Percentiles rank a stretch among this genome's conserved stretches.
These are phyloP conservation scores for Fusarium pseudonygamai DNA, from an alignment of 2,329 filamentous ascomycete genomes.

Conservation along the genomic window DNA sequence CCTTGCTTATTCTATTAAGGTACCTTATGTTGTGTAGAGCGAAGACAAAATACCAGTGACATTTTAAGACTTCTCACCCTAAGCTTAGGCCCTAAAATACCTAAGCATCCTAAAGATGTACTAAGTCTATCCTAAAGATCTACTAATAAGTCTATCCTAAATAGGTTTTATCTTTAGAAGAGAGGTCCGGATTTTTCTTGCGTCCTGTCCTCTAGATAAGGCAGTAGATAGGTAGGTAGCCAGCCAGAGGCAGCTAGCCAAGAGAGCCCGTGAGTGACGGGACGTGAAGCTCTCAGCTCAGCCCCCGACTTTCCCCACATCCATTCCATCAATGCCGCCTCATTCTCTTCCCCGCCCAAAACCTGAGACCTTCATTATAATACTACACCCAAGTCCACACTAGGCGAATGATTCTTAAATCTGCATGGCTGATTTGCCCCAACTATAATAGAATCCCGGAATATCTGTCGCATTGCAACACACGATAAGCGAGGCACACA, in stretches of 20 bases:
- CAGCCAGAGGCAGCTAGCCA: slow-evolving; percentile 22
- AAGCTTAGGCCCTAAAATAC: neutral
- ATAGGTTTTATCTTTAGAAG: neutral
- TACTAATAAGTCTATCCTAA: neutral
- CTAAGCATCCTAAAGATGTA: neutral
- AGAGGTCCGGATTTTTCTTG: neutral
- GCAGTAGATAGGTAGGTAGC: neutral
- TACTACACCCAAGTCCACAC: neutral
- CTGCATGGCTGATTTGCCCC: neutral
- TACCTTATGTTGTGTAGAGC: too few relatives aligned
- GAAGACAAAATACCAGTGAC: too few relatives aligned
- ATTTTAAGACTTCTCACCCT: neutral
- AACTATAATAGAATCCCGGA: neutral
- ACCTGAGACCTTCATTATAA: slow-evolving; percentile 13
- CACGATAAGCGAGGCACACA: neutral
- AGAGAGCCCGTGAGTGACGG: neutral
- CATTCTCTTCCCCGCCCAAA: slow-evolving; percentile 36
- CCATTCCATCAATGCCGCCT: slow-evolving; percentile 27
- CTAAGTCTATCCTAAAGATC: neutral
- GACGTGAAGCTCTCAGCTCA: slow-evolving; percentile 13
- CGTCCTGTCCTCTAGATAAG: neutral
- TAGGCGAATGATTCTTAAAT: neutral
- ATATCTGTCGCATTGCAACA: slow-evolving; percentile 4
- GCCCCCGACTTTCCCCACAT: slow-evolving; percentile 25
- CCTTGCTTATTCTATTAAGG: too few relatives aligned